Evolutionary conservation across 1,139 yeast genomes (phyloP).

Genomic region (Lodderomyces oxycetoniae): DNA sequence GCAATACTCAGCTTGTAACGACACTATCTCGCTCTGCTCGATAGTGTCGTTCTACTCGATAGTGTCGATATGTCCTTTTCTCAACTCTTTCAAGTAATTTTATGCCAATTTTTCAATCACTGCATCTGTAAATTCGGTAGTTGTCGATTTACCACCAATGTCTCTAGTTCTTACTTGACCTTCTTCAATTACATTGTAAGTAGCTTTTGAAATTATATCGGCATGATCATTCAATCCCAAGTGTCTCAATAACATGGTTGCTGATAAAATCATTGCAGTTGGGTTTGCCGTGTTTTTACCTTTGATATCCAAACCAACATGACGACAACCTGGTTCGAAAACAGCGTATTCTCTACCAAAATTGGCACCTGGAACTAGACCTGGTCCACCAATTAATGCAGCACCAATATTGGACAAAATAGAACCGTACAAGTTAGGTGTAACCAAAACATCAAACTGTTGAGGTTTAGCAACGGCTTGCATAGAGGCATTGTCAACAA

Average conservation of each 20-base stretch:
- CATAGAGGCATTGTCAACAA: conserved; percentile 98
- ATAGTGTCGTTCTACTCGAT: too few species aligned
- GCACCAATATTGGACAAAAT: conserved; percentile 97
- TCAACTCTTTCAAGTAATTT: background rate
- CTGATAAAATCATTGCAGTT: conserved; percentile 91
- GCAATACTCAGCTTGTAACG: too few species aligned
- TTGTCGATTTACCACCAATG: conserved; percentile 83
- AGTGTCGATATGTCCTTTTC: background rate
- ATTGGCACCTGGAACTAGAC: conserved; percentile 97
- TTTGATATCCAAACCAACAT: conserved; percentile 94
- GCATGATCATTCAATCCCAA: conserved; percentile 83
- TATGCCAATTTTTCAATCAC: conserved; percentile 55
- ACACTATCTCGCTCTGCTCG: too few species aligned
- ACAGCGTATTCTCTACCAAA: conserved; percentile 97
- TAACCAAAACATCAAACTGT: conserved; percentile 95
- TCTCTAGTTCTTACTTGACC: conserved; percentile 78
- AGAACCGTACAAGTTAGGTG: conserved; percentile 98
- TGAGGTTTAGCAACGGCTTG: conserved; percentile 98
- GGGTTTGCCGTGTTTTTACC: conserved; percentile 97
- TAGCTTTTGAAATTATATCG: conserved; percentile 81
- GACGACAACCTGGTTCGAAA: conserved; percentile 99
- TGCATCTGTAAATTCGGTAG: conserved; percentile 91
- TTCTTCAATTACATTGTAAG: conserved; percentile 83
- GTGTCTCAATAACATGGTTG: conserved; percentile 90
- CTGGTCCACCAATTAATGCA: conserved; percentile 97